Evolutionary conservation across 179 eudicot species (phyloP), one percentile per base, ranked within the genome.

Genomic region (Gypsophila paniculata): DNA sequence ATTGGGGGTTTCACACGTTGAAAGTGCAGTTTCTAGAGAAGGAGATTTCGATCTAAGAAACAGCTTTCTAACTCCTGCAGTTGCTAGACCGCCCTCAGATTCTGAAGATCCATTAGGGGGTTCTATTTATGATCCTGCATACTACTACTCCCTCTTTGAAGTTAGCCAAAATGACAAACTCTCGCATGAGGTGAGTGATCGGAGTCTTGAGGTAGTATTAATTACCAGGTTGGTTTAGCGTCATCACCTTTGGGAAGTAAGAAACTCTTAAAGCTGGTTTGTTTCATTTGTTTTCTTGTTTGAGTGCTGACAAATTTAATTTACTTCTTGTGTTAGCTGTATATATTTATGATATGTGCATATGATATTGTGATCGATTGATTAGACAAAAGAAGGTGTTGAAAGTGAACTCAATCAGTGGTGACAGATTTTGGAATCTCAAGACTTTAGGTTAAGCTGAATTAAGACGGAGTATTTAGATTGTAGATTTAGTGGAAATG

Each of bases 71-170:
- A 85, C 81, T 69, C 93, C 95, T 76, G 87, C 84, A 18, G 74
- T 76, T 44, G 80, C 48, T 71, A 78, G 89, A 69, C 83, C 68
- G 62, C 39, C 88, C 46, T 82, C 91, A 75, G 93, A 76, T 81
- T 68, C 86, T 65, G 93, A 86, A 76, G 90, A 89, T 73, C 87
- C 74, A 68, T 32, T 89, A 71, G 98, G 98, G 61, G 97, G 97
- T 69, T 88, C 98, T 71, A 93, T 93, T 44, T 93, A 91, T 74
- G 93, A 93, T 85, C 98, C 97, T 78, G 86, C 84, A 26, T 85
- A 88, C 79, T 93, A 84, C 77, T 91, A 91, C 22, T 88, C 98
- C 72, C 93, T 93, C 29, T 93, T 91, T 85, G 96, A 87, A 83
- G 88, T 73, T 76, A 85, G 77, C 72, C 80, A 71, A 65, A 85